phyloP scores from a whole-genome alignment of 129 eudicot genomes.

The Tagetes erecta region DNA sequence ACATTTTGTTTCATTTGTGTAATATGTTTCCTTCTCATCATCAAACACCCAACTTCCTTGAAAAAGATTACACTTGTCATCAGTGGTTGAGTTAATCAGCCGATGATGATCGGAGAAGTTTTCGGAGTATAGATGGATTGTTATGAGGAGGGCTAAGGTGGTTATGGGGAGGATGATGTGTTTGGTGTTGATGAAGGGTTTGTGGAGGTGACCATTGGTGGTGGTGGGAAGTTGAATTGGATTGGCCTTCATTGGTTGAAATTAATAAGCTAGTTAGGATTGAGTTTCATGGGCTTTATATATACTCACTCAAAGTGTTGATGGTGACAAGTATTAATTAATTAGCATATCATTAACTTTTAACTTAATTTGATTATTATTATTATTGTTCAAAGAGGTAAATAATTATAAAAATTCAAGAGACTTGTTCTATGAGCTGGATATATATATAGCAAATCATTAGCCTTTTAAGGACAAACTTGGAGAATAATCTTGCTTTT shows the following conservation, averaged over 20 bases:
- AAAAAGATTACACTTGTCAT: constrained; percentile 44
- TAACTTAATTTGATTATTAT: not conserved
- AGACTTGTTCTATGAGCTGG: constrained; percentile 38
- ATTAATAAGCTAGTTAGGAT: constrained; percentile 27
- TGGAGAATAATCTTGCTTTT: constrained; percentile 35
- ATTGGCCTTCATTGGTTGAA: constrained; percentile 51
- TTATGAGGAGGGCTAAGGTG: constrained; percentile 40
- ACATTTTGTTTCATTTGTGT: constrained; percentile 51
- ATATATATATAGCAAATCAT: constrained; percentile 29
- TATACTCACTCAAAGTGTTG: constrained; percentile 33
- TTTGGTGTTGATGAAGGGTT: constrained; percentile 35
- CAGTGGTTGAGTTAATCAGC: constrained; percentile 22
- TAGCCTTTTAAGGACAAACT: constrained; percentile 34
- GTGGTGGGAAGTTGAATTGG: constrained; percentile 40
- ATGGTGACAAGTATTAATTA: constrained; percentile 38
- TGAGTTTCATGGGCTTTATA: constrained; percentile 29
- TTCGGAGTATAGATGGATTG: constrained; percentile 35
- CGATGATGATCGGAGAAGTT: constrained; percentile 26
- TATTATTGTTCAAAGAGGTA: not conserved
- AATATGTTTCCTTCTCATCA: constrained; percentile 46
- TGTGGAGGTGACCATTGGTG: constrained; percentile 23
- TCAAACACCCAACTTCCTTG: constrained; percentile 55
- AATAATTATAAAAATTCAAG: constrained; percentile 16
- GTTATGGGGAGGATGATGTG: constrained; percentile 37
- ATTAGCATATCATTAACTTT: constrained; percentile 28